phyloP scores from a whole-genome alignment of 78 protist genomes.

The Dictyostelium brefeldianum region DNA sequence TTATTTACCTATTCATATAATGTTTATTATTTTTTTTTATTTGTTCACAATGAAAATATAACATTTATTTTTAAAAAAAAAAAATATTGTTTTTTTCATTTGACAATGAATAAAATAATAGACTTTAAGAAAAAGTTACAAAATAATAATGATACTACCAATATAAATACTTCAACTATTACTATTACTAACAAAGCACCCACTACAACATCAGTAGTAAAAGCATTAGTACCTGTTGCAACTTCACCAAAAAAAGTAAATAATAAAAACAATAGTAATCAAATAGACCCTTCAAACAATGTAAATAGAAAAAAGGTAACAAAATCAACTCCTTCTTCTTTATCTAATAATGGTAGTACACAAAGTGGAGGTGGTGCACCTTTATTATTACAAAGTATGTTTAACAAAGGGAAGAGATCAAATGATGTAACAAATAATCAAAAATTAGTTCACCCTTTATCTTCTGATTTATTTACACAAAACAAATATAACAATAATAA shows the following conservation, averaged over 20 bases:
- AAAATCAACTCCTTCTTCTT: not conserved
- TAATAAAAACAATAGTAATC: not conserved
- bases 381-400: not conserved
- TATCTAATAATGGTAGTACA: not conserved
- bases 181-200: not conserved
- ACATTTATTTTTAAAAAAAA: not conserved
- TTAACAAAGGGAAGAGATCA: not conserved
- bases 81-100: too few species aligned
- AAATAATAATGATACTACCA: constrained; percentile 4
- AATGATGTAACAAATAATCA: not conserved
- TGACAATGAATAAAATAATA: constrained; percentile 8
- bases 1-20: not conserved
- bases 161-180: not conserved
- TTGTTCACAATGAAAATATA: too few species aligned
- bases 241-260: not conserved
- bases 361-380: not conserved
- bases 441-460: not conserved
- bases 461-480: not conserved
- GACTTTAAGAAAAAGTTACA: not conserved
- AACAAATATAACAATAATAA: not conserved
- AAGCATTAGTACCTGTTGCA: not conserved
- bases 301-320: not conserved
- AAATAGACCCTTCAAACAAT: not conserved
- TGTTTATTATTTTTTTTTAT: not conserved
- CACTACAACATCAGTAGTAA: not conserved